phyloP scores from a whole-genome alignment of 805 yeast species.

The Lipomyces yamanashiensis region DNA sequence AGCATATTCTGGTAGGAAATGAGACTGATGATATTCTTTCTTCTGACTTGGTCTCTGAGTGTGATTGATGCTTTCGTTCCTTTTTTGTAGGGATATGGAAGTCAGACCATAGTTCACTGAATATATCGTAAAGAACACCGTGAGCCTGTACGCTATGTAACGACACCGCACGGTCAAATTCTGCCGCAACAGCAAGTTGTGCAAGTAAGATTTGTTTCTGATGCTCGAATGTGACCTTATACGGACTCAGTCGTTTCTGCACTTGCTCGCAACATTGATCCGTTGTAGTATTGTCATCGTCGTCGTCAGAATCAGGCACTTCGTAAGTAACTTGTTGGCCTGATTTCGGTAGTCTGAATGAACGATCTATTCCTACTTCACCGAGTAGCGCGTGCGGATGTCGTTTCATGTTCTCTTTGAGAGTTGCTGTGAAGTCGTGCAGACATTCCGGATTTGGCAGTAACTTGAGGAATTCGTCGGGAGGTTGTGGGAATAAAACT shows the following conservation, averaged over 20 bases:
- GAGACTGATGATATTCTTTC: not conserved
- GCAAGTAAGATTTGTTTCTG: conserved; percentile 59
- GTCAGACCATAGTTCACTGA: conserved; percentile 40
- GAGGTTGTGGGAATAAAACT: conserved; percentile 53
- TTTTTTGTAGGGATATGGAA: conserved; percentile 16
- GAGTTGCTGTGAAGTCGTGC: conserved; percentile 43
- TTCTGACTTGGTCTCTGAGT: not conserved
- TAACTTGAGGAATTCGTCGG: conserved; percentile 46
- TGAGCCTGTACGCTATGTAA: conserved; percentile 86
- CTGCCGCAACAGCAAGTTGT: conserved; percentile 61
- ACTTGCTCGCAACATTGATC: conserved; percentile 9
- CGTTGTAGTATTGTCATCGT: not conserved
- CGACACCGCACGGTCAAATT: conserved; percentile 59
- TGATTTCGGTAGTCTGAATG: conserved; percentile 63
- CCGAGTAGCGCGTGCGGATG: conserved; percentile 64
- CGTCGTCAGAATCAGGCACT: conserved; percentile 38
- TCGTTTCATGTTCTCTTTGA: conserved; percentile 45
- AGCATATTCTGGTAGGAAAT: conserved; percentile 51
- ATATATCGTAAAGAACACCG: conserved; percentile 58
- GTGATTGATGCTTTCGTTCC: not conserved
- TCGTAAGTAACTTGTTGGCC: conserved; percentile 57
- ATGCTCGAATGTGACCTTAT: conserved; percentile 66
- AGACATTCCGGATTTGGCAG: conserved; percentile 69
- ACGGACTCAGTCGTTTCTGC: conserved; percentile 46
- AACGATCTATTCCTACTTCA: conserved; percentile 87